A percentile compares a stretch with the other conserved stretches of the same genome.
phyloP scores from a whole-genome alignment of 352 stramenopile genomes.

The Elongisporangium anandrum region DNA sequence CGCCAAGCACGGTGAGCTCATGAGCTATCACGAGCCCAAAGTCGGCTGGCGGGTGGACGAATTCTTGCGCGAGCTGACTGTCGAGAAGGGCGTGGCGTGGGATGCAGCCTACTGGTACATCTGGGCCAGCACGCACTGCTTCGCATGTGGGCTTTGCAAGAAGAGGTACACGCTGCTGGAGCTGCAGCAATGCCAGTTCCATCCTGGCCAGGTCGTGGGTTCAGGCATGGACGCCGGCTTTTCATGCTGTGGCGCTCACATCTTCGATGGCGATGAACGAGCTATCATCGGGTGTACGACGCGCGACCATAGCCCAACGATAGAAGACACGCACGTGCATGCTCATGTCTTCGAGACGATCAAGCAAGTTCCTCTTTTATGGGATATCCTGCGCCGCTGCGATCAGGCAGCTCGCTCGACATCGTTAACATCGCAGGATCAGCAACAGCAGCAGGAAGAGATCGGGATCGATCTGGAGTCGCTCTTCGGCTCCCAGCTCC shows the following conservation, averaged over 20 bases:
- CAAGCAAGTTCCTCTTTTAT: slow-evolving; percentile 27
- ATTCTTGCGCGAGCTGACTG: slow-evolving; percentile 34
- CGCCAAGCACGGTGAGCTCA: slow-evolving; percentile 41
- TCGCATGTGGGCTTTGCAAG: slow-evolving; percentile 48
- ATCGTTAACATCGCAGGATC: background rate
- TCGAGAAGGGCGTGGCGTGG: slow-evolving; percentile 49
- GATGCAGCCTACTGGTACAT: slow-evolving; percentile 75
- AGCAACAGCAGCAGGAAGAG: background rate
- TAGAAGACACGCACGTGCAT: background rate
- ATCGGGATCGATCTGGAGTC: background rate
- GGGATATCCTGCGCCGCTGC: slow-evolving; percentile 26
- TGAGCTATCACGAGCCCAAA: slow-evolving; percentile 36
- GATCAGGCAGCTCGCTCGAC: background rate
- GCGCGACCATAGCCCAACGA: slow-evolving; percentile 24
- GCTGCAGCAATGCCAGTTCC: slow-evolving; percentile 36
- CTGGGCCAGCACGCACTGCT: slow-evolving; percentile 59
- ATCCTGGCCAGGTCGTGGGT: slow-evolving; percentile 34
- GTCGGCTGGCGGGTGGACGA: slow-evolving; percentile 36
- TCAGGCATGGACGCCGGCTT: slow-evolving; percentile 38
- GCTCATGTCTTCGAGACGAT: slow-evolving; percentile 11
- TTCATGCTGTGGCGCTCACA: slow-evolving; percentile 37
- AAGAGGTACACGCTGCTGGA: slow-evolving; percentile 36
- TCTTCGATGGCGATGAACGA: slow-evolving; percentile 48
- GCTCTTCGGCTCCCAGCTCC: background rate
- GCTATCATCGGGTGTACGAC: slow-evolving; percentile 36